phyloP scores from a whole-genome alignment of 768 basidiomycete species.

The Suillus subaureus region DNA sequence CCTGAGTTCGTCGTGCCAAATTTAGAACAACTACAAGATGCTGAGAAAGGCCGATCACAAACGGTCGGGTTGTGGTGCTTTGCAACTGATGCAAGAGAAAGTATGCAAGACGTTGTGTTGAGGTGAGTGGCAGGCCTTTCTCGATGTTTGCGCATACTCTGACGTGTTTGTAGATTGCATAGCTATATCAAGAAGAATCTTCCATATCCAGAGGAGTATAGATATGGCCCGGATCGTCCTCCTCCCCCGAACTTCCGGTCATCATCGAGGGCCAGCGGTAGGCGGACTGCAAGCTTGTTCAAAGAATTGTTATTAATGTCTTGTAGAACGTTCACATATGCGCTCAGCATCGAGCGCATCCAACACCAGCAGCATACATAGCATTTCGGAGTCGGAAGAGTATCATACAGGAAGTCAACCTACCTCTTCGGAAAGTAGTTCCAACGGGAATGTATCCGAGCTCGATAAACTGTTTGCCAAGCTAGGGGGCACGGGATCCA shows the following conservation, averaged over 20 bases:
- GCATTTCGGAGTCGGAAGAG: conserved; percentile 36
- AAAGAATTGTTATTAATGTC: conserved; percentile 12
- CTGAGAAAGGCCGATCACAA: conserved; percentile 56
- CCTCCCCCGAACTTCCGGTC: conserved; percentile 57
- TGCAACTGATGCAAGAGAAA: conserved; percentile 67
- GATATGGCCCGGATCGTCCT: conserved; percentile 66
- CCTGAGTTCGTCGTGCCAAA: conserved; percentile 45
- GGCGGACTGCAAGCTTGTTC: neutral
- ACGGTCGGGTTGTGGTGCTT: conserved; percentile 80
- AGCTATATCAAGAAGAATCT: conserved; percentile 64
- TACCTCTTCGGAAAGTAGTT: conserved; percentile 15
- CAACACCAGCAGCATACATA: conserved; percentile 36
- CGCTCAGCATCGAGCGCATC: conserved; percentile 37
- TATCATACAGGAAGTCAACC: conserved; percentile 20
- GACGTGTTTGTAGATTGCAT: conserved; percentile 49
- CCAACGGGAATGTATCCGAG: conserved; percentile 34
- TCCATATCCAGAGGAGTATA: conserved; percentile 72
- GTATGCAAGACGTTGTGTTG: conserved; percentile 69
- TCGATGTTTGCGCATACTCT: neutral
- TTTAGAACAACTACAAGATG: conserved; percentile 45
- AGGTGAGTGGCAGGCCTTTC: conserved; percentile 44
- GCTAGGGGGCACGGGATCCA: conserved; percentile 23
- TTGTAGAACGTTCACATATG: conserved; percentile 25
- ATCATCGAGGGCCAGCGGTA: conserved; percentile 32
- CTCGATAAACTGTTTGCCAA: conserved; percentile 49